Base-by-base conservation (phyloP, 495 filamentous ascomycete genomes). In the Penicillium chermesinum region DNA sequence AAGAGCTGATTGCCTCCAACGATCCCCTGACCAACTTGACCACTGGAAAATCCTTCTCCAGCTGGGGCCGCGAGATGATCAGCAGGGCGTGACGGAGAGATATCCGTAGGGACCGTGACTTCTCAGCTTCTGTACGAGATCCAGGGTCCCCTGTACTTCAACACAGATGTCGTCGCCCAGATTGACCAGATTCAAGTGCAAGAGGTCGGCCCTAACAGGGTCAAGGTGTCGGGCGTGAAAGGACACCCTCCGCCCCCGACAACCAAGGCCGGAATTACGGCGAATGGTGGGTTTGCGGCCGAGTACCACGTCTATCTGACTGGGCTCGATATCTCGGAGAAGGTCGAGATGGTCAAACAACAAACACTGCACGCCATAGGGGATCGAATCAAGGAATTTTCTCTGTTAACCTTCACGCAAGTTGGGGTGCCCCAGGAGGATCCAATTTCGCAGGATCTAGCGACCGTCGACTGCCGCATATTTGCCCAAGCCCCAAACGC, bases 71-170 rank as follows among this genome's bases (percentile, higher is more conserved):
- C n/a, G n/a, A n/a, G n/a, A n/a, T n/a, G n/a, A n/a, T n/a, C 7
- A 38, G 36, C 36, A 38, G 17, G 42, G 27, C 42, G 20, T 20
- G 30, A 14, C 22, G 19, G 43, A n/a, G 7, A 13, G 12, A 33
- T 79, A 7, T 55, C 78, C 1, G 67, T 41, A 3, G 38, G 18
- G 20, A 17, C 14, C 7, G n/a, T n/a, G 6, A 41, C 15, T 12
- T 16, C 38, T 41, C 73, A 79, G 46, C 58, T 80, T 7, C 49
- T 81, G 12, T 82, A 82, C 49, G 78, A 81, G 56, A 62, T 80
- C 19, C 78, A 80, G 46, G 78, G 79, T 0, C 67, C 61, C 13
- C 52, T 67, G 19, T 78, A 79, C 42, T 58, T 74, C 19, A 76
- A 81, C 54, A 65, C 57, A 25, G 74, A 79, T 55, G 77, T 82